Percentiles rank a stretch among this genome's conserved stretches.
Conservation (phyloP, 345 rosid genomes). For the Cochlearia excelsa region DNA sequence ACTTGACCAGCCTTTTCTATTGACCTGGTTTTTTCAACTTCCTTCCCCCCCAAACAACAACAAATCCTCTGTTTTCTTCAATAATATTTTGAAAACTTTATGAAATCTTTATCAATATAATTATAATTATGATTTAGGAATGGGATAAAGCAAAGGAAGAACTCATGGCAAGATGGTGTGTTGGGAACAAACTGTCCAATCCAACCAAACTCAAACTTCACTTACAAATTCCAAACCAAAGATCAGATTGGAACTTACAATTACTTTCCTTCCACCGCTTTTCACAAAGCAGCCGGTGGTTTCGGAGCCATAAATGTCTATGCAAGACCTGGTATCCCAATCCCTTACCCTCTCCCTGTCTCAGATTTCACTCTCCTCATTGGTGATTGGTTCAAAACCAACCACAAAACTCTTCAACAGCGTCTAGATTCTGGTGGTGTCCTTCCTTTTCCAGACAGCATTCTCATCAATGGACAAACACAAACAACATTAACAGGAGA, state of each 20-base stretch:
- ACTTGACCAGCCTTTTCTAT: conserved; percentile 89
- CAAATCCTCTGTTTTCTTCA: neutral
- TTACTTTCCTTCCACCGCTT: conserved; percentile 76
- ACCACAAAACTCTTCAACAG: conserved; percentile 47
- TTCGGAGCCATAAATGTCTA: conserved; percentile 66
- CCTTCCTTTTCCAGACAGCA: conserved; percentile 63
- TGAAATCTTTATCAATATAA: neutral
- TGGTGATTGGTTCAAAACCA: conserved; percentile 83
- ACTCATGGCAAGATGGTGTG: conserved; percentile 89
- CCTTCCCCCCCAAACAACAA: neutral
- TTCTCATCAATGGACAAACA: conserved; percentile 61
- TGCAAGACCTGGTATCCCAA: conserved; percentile 65
- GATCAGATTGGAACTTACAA: conserved; percentile 83
- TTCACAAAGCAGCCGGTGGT: conserved; percentile 89
- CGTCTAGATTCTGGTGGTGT: conserved; percentile 61
- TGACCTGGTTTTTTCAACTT: conserved; percentile 60
- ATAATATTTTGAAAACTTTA: too few species aligned
- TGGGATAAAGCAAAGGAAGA: conserved; percentile 84
- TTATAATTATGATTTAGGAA: conserved; percentile 47
- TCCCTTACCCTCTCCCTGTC: conserved; percentile 65
- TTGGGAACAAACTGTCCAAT: conserved; percentile 87
- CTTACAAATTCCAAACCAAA: conserved; percentile 79
- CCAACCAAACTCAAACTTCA: conserved; percentile 73
- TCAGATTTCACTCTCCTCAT: conserved; percentile 73
- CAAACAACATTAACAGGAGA: conserved; percentile 52